A percentile compares a stretch with the other conserved stretches of the same genome.
These are phyloP conservation scores for Blastobotrys indianensis DNA, from an alignment of 1,139 yeast genomes.

Conservation along the genomic window DNA sequence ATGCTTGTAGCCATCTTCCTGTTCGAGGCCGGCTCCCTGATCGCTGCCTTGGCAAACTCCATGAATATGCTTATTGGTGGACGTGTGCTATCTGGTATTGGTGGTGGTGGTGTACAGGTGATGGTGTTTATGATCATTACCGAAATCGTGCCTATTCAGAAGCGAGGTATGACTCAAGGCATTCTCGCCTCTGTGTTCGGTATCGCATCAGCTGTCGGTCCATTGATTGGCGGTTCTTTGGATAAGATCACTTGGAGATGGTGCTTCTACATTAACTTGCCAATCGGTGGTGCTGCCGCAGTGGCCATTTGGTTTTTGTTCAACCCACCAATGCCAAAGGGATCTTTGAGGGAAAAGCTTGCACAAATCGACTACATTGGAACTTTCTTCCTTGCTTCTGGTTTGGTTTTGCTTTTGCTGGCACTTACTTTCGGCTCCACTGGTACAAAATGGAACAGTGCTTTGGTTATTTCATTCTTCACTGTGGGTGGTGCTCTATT, in stretches of 20 bases:
- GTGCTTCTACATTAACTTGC: slow-evolving; percentile 70
- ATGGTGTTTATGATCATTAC: slow-evolving; percentile 55
- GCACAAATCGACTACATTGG: slow-evolving; percentile 46
- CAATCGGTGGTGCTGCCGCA: slow-evolving; percentile 57
- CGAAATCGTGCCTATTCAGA: slow-evolving; percentile 57
- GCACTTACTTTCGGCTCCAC: slow-evolving; percentile 50
- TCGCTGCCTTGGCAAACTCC: slow-evolving; percentile 50
- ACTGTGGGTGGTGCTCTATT: slow-evolving; percentile 47
- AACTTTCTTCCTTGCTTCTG: slow-evolving; percentile 38
- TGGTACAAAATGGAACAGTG: slow-evolving; percentile 48
- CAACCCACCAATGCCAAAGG: slow-evolving; percentile 46
- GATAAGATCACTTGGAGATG: slow-evolving; percentile 65
- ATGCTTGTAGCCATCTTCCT: slow-evolving; percentile 47
- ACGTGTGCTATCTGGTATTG: slow-evolving; percentile 64
- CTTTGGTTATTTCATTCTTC: slow-evolving; percentile 50
- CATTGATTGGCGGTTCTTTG: slow-evolving; percentile 65
- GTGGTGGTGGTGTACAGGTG: slow-evolving; percentile 66
- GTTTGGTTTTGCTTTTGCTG: slow-evolving; percentile 42
- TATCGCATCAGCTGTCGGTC: slow-evolving; percentile 57
- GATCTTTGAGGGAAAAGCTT: slow-evolving; percentile 40
- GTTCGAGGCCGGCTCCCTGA: slow-evolving; percentile 58
- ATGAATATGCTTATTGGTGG: slow-evolving; percentile 66
- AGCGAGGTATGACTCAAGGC: slow-evolving; percentile 51
- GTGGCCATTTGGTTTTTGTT: slow-evolving; percentile 44
- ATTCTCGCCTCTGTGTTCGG: slow-evolving; percentile 49